Evolutionary conservation across 2,329 filamentous ascomycete species (phyloP).

Genomic region (Diaporthe sp.): DNA sequence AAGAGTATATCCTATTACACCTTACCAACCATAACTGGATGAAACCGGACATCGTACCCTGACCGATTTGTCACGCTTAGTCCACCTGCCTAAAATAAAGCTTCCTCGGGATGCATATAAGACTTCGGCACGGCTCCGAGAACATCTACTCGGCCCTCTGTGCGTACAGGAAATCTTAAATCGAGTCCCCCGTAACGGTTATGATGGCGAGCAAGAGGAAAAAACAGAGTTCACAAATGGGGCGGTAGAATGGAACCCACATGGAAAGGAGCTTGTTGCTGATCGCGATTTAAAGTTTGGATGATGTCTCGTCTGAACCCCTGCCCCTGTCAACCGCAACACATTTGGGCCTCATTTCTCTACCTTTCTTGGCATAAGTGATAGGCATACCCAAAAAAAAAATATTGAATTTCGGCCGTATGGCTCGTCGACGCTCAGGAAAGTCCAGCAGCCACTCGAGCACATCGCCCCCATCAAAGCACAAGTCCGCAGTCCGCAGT

Average conservation of each 20-base stretch:
- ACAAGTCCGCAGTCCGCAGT: background rate
- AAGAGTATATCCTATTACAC: background rate
- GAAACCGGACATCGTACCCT: background rate
- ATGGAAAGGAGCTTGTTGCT: conserved; percentile 15
- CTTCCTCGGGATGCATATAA: background rate
- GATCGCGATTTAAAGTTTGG: conserved; percentile 31
- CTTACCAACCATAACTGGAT: background rate
- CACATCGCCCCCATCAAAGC: background rate
- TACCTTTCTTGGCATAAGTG: conserved; percentile 18
- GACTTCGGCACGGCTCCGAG: conserved; percentile 12
- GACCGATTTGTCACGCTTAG: background rate
- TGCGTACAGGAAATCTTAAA: conserved; percentile 13
- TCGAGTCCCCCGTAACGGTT: background rate
- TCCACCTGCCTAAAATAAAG: background rate
- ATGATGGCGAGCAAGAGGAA: background rate
- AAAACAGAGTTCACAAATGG: conserved; percentile 7
- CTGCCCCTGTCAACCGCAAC: conserved; percentile 23
- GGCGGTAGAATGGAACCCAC: conserved; percentile 6
- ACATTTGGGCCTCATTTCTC: conserved; percentile 17
- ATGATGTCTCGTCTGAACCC: conserved; percentile 23
- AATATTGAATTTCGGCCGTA: background rate
- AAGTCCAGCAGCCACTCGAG: background rate
- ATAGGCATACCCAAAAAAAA: background rate
- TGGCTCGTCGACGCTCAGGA: too few relatives aligned
- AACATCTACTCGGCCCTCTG: background rate